A percentile compares a stretch with the other conserved stretches of the same genome.
phyloP scores from a whole-genome alignment of 2,329 filamentous ascomycete genomes.

The Sporothrix phasma region DNA sequence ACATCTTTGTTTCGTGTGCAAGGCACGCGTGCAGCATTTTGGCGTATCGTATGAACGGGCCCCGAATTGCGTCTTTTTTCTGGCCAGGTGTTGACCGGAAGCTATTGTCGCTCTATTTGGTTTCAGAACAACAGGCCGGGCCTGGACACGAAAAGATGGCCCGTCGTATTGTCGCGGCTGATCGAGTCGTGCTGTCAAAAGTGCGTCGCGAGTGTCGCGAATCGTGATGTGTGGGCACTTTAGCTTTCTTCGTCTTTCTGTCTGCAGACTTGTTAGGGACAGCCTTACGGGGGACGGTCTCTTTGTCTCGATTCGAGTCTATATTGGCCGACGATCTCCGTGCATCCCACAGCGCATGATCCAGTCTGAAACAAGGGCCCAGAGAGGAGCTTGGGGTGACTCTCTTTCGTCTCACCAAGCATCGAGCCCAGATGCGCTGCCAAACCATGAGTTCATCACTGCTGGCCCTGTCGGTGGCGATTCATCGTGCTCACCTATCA shows the following conservation, averaged over 20 bases:
- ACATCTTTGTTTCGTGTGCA: slow-evolving; percentile 9
- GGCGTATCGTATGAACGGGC: neutral
- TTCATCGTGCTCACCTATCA: too few relatives aligned
- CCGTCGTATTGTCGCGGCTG: neutral
- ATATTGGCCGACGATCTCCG: neutral
- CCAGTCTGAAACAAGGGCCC: slow-evolving; percentile 8
- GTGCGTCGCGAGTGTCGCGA: neutral
- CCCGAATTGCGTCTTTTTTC: neutral
- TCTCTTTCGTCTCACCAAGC: too few relatives aligned
- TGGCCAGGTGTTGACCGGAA: too few relatives aligned
- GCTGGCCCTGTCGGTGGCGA: neutral
- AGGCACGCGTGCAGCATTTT: neutral
- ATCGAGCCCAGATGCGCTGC: neutral
- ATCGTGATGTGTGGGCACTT: too few relatives aligned
- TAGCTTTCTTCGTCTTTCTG: too few relatives aligned
- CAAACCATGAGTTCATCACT: neutral
- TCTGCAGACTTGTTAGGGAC: neutral
- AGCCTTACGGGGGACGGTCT: neutral
- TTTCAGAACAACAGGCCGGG: neutral
- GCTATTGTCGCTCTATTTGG: neutral
- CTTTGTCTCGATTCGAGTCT: neutral
- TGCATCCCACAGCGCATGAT: slow-evolving; percentile 3
- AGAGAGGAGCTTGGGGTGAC: neutral
- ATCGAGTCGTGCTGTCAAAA: neutral
- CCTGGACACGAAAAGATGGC: neutral